A percentile compares a stretch with the other conserved stretches of the same genome.
phyloP scores from a whole-genome alignment of 441 rosid species.

The Adansonia rubrostipa region DNA sequence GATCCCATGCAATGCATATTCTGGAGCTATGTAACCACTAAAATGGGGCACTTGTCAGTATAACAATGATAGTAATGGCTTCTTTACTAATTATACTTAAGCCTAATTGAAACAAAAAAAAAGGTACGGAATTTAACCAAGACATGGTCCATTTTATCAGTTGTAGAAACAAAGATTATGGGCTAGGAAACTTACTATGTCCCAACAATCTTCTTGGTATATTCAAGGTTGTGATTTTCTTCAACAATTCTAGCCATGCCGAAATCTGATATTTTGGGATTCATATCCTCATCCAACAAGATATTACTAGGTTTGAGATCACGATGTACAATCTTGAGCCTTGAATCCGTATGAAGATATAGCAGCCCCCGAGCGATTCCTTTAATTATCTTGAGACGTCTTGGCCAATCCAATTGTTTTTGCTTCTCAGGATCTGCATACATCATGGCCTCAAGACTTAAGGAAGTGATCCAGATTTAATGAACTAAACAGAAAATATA shows the following conservation, averaged over 20 bases:
- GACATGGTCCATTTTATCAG: not conserved
- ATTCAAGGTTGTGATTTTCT: conserved; percentile 27
- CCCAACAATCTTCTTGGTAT: conserved; percentile 31
- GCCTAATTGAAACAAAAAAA: not conserved
- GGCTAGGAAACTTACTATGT: conserved; percentile 35
- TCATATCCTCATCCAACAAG: conserved; percentile 29
- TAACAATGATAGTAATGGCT: too few relatives aligned
- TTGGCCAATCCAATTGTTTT: conserved; percentile 23
- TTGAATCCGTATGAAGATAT: conserved; percentile 36
- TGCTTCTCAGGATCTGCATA: conserved; percentile 18
- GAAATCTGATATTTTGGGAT: conserved; percentile 39
- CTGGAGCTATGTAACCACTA: conserved; percentile 60
- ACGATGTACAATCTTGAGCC: conserved; percentile 29
- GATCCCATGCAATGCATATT: conserved; percentile 49
- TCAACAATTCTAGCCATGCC: conserved; percentile 40
- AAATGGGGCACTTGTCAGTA: not conserved
- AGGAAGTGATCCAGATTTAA: not conserved
- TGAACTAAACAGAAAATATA: not conserved
- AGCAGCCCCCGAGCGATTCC: conserved; percentile 31
- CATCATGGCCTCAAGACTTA: not conserved
- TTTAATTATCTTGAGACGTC: conserved; percentile 27
- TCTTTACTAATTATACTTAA: too few relatives aligned
- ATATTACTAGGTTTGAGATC: conserved; percentile 34
- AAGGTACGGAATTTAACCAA: not conserved
- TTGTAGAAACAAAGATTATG: not conserved